Base-by-base conservation (phyloP, 2,329 filamentous ascomycete species). In the Esteya vermicola region DNA sequence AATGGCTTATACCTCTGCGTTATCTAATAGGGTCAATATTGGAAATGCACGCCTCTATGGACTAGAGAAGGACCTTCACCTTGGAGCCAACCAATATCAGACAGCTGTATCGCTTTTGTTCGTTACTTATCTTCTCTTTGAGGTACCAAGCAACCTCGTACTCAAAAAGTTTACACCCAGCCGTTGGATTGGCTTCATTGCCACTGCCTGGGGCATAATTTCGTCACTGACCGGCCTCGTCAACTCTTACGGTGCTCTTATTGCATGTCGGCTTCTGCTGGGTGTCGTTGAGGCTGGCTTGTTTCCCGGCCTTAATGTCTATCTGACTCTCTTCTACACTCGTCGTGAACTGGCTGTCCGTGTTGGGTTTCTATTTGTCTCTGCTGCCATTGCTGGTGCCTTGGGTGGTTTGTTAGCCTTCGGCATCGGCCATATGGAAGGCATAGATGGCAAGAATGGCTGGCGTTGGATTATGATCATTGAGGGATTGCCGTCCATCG, bases 311-410 rank as follows among this genome's bases (percentile, higher is more conserved):
- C 58, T 81, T 47, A 76, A 72, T 6, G 59, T 80, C 16, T 84
- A 84, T 48, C 64, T 86, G 16, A 85, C 81, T 0, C 70, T 85
- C 47, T 85, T 84, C 63, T 86, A 86, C 59, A 81, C 75, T 35
- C 81, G 80, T 51, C 67, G 69, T 22, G 81, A 86, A 56, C 68
- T 85, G 2, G 81, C 79, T 5, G 58, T 85, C 32, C 73, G 82
- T 3, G 76, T 85, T 4, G 79, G 78, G 2, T 85, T 83, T 48
- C 65, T 86, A 1, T 85, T 85, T 52, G 75, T 81, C 38, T 73
- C 68, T 33, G 72, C 81, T 1, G 81, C 82, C 2, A 62, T 84
- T 4, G 79, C 81, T 0, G 82, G 82, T 3, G 81, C 78, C 1
- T 70, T 75, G 20, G 81, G 82, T 6, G 83, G 83, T 0, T 59